Evolutionary conservation across 257 asterid species (phyloP), one percentile per base, ranked within the genome.

Genomic region (Solanum dulcamara): DNA sequence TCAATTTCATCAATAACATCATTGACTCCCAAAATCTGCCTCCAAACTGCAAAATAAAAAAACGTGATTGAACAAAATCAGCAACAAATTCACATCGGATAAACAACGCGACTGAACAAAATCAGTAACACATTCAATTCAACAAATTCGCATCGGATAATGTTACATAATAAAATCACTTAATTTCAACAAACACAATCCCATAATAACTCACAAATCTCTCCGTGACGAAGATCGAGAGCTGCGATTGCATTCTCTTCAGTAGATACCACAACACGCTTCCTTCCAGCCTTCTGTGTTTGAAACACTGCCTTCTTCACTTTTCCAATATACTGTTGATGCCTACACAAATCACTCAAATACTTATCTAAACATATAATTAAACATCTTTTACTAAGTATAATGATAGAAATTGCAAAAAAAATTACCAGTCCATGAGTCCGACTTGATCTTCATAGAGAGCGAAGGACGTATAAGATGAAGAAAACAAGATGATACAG

Each of bases 161-260:
- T 35, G 2, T 48, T 38, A 79, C 46, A 20, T n/a, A 82, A 48
- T n/a, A 59, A 59, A 57, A 83, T 11, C 40, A 28, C 35, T 67
- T 66, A 18, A 66, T 83, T 44, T 66, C 80, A 18, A 28, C 17
- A 22, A 83, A 18, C 4, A 44, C 0, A 67, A 46, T 81, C 24
- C 17, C 9, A 17, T 9, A 55, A 77, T 7, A 48, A 87, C 98
- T 89, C 59, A 96, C 99, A 96, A 88, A 96, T 94, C 89, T 96
- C 94, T 60, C 98, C 99, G 32, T 91, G 98, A 42, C 99, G 99
- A 90, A 96, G 98, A 93, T 96, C 99, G 86, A 96, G 98, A 6
- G 99, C 93, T 4, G 99, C 95, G 46, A 96, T 91, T 30, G 92
- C 99, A 85, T 96, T 95, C 89, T 96, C 98, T 89, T 96, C 97